Evolutionary conservation across 2,329 filamentous ascomycete species (phyloP).

Genomic region (Hypoxylon sp.): DNA sequence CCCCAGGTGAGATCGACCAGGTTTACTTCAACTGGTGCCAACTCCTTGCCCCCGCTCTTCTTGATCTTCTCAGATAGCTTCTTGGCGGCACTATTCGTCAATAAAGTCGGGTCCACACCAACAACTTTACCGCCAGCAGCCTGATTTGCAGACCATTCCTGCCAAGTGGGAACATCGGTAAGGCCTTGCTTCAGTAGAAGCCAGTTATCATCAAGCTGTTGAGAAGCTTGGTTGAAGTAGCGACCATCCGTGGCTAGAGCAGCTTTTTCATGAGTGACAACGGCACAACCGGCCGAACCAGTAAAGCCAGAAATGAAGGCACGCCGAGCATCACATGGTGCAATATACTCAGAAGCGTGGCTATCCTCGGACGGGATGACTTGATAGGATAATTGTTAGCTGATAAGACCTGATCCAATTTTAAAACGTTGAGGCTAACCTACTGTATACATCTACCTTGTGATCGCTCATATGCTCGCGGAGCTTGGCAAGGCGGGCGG

Average conservation of each 20-base stretch:
- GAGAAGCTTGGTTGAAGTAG: conserved; percentile 96
- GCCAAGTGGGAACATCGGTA: conserved; percentile 95
- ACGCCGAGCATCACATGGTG: conserved; percentile 91
- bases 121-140: conserved; percentile 89
- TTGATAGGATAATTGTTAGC: conserved; percentile 59
- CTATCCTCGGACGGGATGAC: conserved; percentile 97
- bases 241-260: conserved; percentile 94
- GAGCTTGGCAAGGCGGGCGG: conserved; percentile 80
- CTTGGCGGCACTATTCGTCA: conserved; percentile 74
- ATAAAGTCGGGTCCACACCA: conserved; percentile 89
- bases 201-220: conserved; percentile 95
- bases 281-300: conserved; percentile 92
- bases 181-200: conserved; percentile 90
- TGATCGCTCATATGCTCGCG: conserved; percentile 89
- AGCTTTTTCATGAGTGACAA: conserved; percentile 88
- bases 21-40: conserved; percentile 84
- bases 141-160: conserved; percentile 93
- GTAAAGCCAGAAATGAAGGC: conserved; percentile 95
- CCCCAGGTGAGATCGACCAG: conserved; percentile 95
- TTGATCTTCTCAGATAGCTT: conserved; percentile 89
- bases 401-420: conserved; percentile 21
- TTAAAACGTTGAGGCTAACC: conserved; percentile 52
- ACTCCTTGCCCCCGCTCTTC: conserved; percentile 83
- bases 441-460: conserved; percentile 94
- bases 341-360: conserved; percentile 98